Conservation (phyloP, 2,329 filamentous ascomycete species). For the Emmonsiellopsis sp. region DNA sequence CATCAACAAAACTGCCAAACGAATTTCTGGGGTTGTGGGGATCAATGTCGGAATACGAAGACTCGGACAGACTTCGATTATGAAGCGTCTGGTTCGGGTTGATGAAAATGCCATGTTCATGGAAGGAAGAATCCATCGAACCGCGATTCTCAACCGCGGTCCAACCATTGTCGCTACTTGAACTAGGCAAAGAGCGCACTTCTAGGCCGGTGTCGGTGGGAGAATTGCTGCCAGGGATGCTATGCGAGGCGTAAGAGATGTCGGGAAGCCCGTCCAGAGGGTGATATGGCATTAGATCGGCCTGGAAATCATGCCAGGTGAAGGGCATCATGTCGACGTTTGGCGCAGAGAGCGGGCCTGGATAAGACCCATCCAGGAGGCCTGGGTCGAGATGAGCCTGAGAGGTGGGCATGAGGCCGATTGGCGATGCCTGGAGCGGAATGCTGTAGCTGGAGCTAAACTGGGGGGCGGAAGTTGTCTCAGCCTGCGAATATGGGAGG, state of each 20-base stretch:
- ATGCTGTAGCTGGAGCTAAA: slow-evolving; percentile 47
- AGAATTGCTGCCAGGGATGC: slow-evolving; percentile 47
- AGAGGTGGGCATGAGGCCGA: slow-evolving; percentile 47
- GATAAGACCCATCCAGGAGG: slow-evolving; percentile 56
- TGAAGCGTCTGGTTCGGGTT: slow-evolving; percentile 88
- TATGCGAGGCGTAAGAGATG: slow-evolving; percentile 30
- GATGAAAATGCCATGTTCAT: slow-evolving; percentile 62
- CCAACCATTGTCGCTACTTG: slow-evolving; percentile 83
- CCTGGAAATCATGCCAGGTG: slow-evolving; percentile 72
- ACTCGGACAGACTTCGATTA: slow-evolving; percentile 76
- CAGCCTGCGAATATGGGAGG: slow-evolving; percentile 36
- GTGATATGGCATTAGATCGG: slow-evolving; percentile 52
- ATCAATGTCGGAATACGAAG: slow-evolving; percentile 63
- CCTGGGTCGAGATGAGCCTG: slow-evolving; percentile 54
- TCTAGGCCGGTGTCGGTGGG: slow-evolving; percentile 80
- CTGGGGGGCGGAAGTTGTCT: slow-evolving; percentile 47
- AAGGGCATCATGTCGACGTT: slow-evolving; percentile 56
- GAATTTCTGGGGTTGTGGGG: slow-evolving; percentile 50
- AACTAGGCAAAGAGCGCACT: slow-evolving; percentile 69
- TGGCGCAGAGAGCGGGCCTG: slow-evolving; percentile 38
- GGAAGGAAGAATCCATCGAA: slow-evolving; percentile 58
- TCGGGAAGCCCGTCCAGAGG: slow-evolving; percentile 39
- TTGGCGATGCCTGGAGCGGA: slow-evolving; percentile 36
- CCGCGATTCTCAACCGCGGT: slow-evolving; percentile 66
- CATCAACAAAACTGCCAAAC: slow-evolving; percentile 74